Evolutionary conservation across 2,329 filamentous ascomycete species (phyloP).

Genomic region (Diaporthe sp.): DNA sequence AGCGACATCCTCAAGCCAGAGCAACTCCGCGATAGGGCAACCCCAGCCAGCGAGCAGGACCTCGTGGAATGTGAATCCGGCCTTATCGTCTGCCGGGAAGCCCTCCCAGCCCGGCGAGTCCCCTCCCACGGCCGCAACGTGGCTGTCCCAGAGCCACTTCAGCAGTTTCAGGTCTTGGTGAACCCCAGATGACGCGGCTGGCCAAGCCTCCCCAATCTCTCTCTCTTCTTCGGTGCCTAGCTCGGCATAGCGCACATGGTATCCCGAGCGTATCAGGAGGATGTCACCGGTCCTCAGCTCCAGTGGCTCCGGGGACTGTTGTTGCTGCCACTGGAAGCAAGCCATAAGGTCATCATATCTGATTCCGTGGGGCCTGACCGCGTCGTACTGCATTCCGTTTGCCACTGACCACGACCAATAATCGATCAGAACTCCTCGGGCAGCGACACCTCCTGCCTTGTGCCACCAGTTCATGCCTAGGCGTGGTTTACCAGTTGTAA

Average conservation of each 20-base stretch:
- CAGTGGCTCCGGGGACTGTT: background rate
- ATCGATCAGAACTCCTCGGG: constrained; percentile 28
- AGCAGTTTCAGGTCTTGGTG: constrained; percentile 3
- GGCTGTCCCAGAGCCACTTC: constrained; percentile 75
- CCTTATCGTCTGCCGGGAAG: constrained; percentile 51
- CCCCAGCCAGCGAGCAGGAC: constrained; percentile 45
- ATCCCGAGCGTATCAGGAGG: constrained; percentile 21
- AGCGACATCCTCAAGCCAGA: constrained; percentile 45
- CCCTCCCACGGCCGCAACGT: constrained; percentile 73
- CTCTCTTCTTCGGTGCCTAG: background rate
- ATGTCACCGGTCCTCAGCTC: constrained; percentile 22
- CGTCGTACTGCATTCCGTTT: constrained; percentile 3
- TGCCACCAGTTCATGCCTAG: constrained; percentile 23
- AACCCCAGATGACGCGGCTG: constrained; percentile 16
- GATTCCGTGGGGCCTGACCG: background rate
- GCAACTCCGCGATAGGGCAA: constrained; percentile 46
- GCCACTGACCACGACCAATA: constrained; percentile 7
- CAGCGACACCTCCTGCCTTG: constrained; percentile 12
- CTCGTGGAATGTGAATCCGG: constrained; percentile 40
- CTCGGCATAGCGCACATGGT: constrained; percentile 11
- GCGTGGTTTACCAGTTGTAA: background rate
- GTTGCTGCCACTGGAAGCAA: background rate
- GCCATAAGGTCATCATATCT: constrained; percentile 13
- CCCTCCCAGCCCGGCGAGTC: constrained; percentile 74
- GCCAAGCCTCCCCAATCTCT: constrained; percentile 11